Evolutionary conservation across 805 yeast species (phyloP).

Genomic region (Debaryomyces castellii): DNA sequence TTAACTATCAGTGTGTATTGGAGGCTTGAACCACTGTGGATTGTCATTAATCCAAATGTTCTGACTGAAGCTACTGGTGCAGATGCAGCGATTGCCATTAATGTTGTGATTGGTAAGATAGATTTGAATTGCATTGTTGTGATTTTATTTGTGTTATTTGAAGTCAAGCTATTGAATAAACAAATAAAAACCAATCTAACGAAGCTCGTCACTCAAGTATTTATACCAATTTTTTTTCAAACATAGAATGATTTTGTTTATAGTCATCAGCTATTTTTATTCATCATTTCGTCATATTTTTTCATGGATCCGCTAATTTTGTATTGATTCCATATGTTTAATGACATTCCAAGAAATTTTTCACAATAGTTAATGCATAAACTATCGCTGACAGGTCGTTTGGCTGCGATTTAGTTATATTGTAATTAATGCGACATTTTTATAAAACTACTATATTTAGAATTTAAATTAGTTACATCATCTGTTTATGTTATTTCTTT

Average conservation of each 20-base stretch:
- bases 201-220: background rate
- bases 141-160: background rate
- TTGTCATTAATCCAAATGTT: constrained; percentile 17
- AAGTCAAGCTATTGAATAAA: background rate
- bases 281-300: background rate
- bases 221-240: background rate
- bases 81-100: constrained; percentile 17
- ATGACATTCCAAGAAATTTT: too few species aligned
- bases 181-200: too few species aligned
- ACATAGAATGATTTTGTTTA: too few species aligned
- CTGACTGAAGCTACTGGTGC: constrained; percentile 14
- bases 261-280: background rate
- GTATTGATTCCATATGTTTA: background rate
- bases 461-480: too few species aligned
- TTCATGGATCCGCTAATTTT: background rate
- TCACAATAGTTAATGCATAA: too few species aligned
- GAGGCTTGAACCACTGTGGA: constrained; percentile 25
- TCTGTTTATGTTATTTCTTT: too few species aligned
- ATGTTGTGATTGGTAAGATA: constrained; percentile 8
- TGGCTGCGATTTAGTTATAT: too few species aligned
- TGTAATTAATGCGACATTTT: too few species aligned
- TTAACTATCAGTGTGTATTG: constrained; percentile 23
- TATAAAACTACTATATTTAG: too few species aligned
- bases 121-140: constrained; percentile 6
- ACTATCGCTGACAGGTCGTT: too few species aligned